Base-by-base conservation (phyloP, 441 rosid genomes). In the Hura crepitans region DNA sequence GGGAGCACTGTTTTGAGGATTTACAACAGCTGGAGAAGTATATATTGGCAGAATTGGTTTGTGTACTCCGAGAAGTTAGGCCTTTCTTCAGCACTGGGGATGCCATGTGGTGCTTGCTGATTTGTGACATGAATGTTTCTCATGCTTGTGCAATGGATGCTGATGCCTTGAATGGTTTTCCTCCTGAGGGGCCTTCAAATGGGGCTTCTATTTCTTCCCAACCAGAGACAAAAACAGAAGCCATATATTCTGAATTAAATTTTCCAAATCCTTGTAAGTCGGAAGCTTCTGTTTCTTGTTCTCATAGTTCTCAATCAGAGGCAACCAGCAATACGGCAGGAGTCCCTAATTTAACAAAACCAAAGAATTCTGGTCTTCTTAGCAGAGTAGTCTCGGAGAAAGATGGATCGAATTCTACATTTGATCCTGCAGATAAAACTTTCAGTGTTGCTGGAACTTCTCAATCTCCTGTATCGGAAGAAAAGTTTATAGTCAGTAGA, bases 31-130 rank as follows among this genome's bases (percentile, higher is more conserved):
- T 94, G 80, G 97, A 89, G 80, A 87, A 81, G 75, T 90, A 94
- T 83, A 86, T 87, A 20, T 81, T 94, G 81, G 86, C 91, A 35
- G 99, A 92, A 80, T 78, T 86, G 81, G 96, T 94, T 71, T 92
- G 90, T 51, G 89, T 92, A 46, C 87, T 94, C 77, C 82, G 79
- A 72, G 99, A 92, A 77, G 91, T 92, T 69, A 84, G 89, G 74
- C 93, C 96, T 61, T 87, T 88, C 70, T 86, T 86, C 74, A 90
- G 96, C 81, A 89, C 85, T 18, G 96, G 94, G 31, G 97, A 94
- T 81, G 99, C 97, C 61, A 94, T 94, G 97, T 94, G 99, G 99
- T 86, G 97, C 80, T 78, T 94, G 72, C 74, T 94, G 81, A 86
- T 94, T 62, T 90, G 89, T 79, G 99, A 94, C 83, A 90, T 92